phyloP scores from a whole-genome alignment of 495 filamentous ascomycete species.

The Xylaria cubensis region DNA sequence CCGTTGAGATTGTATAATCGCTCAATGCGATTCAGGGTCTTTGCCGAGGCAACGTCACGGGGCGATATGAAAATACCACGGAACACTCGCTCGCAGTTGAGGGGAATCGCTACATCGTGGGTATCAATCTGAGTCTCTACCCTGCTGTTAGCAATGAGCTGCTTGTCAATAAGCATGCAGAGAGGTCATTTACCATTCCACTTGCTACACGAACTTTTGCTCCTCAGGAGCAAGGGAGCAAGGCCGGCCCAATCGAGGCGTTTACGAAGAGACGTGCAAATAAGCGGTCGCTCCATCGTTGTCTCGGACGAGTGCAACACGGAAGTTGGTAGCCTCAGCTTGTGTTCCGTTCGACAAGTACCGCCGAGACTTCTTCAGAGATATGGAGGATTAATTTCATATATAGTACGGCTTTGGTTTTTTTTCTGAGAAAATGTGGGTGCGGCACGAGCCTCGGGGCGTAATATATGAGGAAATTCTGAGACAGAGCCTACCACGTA shows the following conservation, averaged over 20 bases:
- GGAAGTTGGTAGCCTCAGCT: neutral
- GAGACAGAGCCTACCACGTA: neutral
- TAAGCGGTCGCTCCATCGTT: conserved; percentile 42
- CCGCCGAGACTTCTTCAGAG: neutral
- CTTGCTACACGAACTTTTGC: conserved; percentile 33
- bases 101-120: conserved; percentile 61
- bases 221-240: conserved; percentile 50
- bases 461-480: neutral
- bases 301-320: neutral
- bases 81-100: conserved; percentile 42
- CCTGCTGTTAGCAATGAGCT: conserved; percentile 16
- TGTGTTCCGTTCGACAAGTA: neutral
- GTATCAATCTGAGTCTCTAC: conserved; percentile 58
- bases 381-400: neutral
- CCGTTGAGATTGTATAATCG: conserved; percentile 54
- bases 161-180: neutral
- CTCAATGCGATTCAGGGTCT: conserved; percentile 51
- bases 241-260: conserved; percentile 58
- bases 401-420: neutral
- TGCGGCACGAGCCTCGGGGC: neutral
- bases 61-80: conserved; percentile 62
- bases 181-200: conserved; percentile 56
- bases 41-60: conserved; percentile 44
- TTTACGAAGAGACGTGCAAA: conserved; percentile 63
- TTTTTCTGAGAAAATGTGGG: neutral